Evolutionary conservation across 2,329 filamentous ascomycete species (phyloP).

Genomic region (Leptographium flavum): DNA sequence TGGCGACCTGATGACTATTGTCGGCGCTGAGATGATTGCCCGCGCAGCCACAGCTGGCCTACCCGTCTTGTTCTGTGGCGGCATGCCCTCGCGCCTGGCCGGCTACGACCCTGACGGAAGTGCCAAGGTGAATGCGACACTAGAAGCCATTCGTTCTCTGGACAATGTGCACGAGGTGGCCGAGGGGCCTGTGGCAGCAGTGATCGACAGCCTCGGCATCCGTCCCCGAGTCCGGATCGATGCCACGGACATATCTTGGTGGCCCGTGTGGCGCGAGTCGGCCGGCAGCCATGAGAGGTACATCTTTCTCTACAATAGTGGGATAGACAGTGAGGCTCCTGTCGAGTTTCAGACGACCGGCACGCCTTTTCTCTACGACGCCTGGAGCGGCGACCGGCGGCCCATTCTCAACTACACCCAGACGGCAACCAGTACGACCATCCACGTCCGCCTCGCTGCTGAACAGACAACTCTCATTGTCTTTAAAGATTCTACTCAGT

Average conservation of each 20-base stretch:
- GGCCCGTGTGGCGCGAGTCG: conserved; percentile 21
- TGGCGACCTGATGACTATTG: conserved; percentile 19
- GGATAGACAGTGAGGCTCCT: not conserved
- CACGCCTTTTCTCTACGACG: conserved; percentile 17
- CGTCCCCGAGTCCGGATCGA: conserved; percentile 16
- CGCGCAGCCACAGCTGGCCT: conserved; percentile 23
- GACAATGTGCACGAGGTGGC: conserved; percentile 21
- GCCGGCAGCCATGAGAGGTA: conserved; percentile 17
- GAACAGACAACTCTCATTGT: conserved; percentile 25
- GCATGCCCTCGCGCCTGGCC: conserved; percentile 15
- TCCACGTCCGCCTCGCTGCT: conserved; percentile 21
- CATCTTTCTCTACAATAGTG: conserved; percentile 24
- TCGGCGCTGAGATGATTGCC: conserved; percentile 19
- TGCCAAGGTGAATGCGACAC: conserved; percentile 6
- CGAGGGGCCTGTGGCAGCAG: conserved; percentile 14
- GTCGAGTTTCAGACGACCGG: not conserved
- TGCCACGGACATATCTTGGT: conserved; percentile 19
- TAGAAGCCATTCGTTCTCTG: conserved; percentile 14
- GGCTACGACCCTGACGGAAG: conserved; percentile 9
- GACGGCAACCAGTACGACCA: conserved; percentile 12
- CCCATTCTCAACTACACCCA: conserved; percentile 14
- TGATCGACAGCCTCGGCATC: conserved; percentile 18
- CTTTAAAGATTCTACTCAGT: not conserved
- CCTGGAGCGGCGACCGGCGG: conserved; percentile 25
- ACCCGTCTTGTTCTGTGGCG: conserved; percentile 25